A percentile compares a stretch with the other conserved stretches of the same genome.
These are phyloP conservation scores for Chaetothyriales sp. DNA, from an alignment of 2,329 filamentous ascomycete genomes.

Conservation along the genomic window DNA sequence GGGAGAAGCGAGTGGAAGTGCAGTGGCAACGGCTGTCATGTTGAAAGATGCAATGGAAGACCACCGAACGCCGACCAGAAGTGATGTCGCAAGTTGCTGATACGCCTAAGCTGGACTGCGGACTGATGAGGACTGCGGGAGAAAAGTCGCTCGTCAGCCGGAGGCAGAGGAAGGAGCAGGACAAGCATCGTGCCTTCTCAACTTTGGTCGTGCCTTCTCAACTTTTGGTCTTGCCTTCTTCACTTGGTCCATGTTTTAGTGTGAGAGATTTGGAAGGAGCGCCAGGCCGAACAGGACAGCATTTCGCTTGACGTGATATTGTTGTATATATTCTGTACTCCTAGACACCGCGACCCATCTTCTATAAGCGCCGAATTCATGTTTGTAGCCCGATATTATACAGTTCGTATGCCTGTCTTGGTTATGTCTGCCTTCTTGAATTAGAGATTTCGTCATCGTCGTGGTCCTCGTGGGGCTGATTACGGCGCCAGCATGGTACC, in stretches of 20 bases:
- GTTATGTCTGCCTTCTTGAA: neutral
- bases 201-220: no score
- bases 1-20: neutral
- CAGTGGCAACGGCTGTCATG: neutral
- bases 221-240: no score
- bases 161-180: neutral
- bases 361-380: neutral
- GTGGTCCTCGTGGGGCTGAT: constrained; percentile 24
- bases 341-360: neutral
- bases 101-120: neutral
- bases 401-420: neutral
- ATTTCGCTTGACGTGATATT: neutral
- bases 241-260: no score
- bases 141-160: neutral
- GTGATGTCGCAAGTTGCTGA: neutral
- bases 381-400: neutral
- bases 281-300: no score
- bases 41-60: neutral
- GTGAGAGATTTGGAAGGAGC: no score
- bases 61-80: neutral
- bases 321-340: neutral
- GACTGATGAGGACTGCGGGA: neutral
- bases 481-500: constrained; percentile 21
- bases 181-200: no score
- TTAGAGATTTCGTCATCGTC: constrained; percentile 2